A percentile compares a stretch with the other conserved stretches of the same genome.
These are phyloP conservation scores for Penicillium olsonii DNA, from an alignment of 2,329 filamentous ascomycete genomes.

Conservation along the genomic window DNA sequence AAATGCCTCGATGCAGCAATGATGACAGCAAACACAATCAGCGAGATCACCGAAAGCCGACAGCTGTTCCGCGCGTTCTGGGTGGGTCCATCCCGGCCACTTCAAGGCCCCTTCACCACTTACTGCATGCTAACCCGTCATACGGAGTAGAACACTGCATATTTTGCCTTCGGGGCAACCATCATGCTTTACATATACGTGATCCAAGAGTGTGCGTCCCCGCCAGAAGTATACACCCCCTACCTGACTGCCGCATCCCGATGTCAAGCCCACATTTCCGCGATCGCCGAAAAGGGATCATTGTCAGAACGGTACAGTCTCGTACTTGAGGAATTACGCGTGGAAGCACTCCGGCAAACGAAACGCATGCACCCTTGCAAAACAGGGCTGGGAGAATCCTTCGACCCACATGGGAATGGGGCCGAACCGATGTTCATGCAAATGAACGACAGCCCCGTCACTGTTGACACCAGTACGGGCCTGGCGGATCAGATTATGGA, in stretches of 20 bases:
- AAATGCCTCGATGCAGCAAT: constrained; percentile 5
- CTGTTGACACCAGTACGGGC: neutral
- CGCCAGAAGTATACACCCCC: constrained; percentile 11
- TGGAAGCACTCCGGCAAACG: constrained; percentile 1
- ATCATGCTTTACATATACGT: constrained; percentile 25
- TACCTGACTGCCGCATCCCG: constrained; percentile 20
- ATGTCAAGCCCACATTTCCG: constrained; percentile 22
- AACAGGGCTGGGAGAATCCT: neutral
- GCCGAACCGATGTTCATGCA: neutral
- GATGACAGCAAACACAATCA: constrained; percentile 2
- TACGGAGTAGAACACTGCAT: constrained; percentile 28
- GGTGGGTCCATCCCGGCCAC: neutral
- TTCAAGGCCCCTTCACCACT: no score
- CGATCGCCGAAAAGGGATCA: constrained; percentile 20
- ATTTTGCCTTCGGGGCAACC: constrained; percentile 22
- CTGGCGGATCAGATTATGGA: neutral
- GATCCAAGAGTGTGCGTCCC: constrained; percentile 15
- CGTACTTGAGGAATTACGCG: constrained; percentile 19
- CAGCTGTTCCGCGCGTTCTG: constrained; percentile 7
- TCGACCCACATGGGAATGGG: neutral
- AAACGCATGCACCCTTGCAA: neutral
- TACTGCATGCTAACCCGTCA: constrained; percentile 14
- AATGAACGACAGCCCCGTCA: neutral
- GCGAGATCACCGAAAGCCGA: constrained; percentile 2
- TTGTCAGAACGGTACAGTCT: constrained; percentile 23